Percentiles rank a stretch among this genome's conserved stretches.
phyloP scores from a whole-genome alignment of 176 grass and related monocot species.

The Avena atlantica region DNA sequence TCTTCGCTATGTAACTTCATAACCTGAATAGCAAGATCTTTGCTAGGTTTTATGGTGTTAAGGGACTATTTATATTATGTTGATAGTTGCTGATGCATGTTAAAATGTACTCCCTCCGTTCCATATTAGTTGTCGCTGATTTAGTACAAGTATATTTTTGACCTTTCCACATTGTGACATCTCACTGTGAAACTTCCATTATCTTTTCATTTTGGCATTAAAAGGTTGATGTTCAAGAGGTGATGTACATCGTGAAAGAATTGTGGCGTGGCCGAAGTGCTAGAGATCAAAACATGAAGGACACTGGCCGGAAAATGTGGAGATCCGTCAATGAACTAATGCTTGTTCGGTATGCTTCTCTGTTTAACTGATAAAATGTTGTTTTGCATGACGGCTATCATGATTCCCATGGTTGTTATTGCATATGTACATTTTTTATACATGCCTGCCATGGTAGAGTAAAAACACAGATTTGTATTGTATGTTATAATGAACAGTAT shows the following conservation, averaged over 20 bases:
- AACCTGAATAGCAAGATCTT: slow-evolving; percentile 6
- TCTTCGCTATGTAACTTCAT: not conserved
- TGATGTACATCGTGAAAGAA: slow-evolving; percentile 95
- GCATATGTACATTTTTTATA: not conserved
- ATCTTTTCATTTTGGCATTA: slow-evolving; percentile 35
- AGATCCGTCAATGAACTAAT: slow-evolving; percentile 93
- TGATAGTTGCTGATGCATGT: not conserved
- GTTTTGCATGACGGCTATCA: slow-evolving; percentile 28
- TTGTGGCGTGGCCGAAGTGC: slow-evolving; percentile 95
- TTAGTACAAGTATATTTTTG: not conserved
- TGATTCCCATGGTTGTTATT: not conserved
- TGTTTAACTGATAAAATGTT: not conserved
- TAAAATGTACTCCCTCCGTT: too few species aligned
- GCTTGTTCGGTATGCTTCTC: slow-evolving; percentile 74
- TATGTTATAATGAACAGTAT: not conserved
- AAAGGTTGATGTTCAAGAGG: slow-evolving; percentile 93
- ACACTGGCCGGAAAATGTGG: slow-evolving; percentile 89
- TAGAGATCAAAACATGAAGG: slow-evolving; percentile 81
- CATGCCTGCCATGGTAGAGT: slow-evolving; percentile 2
- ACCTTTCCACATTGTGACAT: not conserved
- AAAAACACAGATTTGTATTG: not conserved
- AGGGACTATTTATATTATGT: not conserved
- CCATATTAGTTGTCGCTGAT: too few species aligned
- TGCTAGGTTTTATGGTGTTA: not conserved
- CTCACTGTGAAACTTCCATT: slow-evolving; percentile 22